These are phyloP conservation scores for Phoma sp. DNA, from an alignment of 2,329 filamentous ascomycete species.

Conservation along the genomic window DNA sequence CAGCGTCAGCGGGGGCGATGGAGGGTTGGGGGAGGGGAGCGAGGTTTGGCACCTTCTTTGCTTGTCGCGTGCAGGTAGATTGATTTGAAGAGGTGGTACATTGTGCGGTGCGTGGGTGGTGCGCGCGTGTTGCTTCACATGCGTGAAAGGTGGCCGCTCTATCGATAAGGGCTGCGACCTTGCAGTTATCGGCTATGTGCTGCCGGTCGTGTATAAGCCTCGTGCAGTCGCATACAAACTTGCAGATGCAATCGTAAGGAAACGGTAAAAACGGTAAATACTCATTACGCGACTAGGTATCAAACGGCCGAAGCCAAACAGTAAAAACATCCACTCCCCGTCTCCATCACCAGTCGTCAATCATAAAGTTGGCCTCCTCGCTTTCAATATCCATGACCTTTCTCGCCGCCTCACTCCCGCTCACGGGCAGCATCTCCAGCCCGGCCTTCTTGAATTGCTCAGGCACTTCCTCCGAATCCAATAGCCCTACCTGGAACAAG, in stretches of 20 bases:
- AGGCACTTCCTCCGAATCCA: constrained; percentile 64
- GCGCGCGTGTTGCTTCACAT: constrained; percentile 7
- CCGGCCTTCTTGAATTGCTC: constrained; percentile 54
- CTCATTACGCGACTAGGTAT: not conserved
- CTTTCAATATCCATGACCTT: constrained; percentile 56
- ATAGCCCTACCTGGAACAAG: constrained; percentile 64
- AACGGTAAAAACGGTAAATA: too few relatives aligned
- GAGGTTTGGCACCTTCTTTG: constrained; percentile 76
- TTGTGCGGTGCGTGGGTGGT: constrained; percentile 47
- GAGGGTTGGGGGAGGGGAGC: not conserved
- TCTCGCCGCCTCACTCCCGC: constrained; percentile 55
- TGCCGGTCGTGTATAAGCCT: constrained; percentile 5
- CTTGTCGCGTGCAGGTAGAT: constrained; percentile 94
- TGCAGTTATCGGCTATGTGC: not conserved
- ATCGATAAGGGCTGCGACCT: constrained; percentile 20
- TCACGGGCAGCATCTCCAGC: constrained; percentile 56
- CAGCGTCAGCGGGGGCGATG: constrained; percentile 15
- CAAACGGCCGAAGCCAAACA: not conserved
- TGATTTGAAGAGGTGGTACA: constrained; percentile 97
- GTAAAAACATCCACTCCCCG: not conserved
- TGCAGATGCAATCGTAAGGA: too few relatives aligned
- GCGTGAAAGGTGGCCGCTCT: constrained; percentile 7
- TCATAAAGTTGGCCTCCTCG: constrained; percentile 55
- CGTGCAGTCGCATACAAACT: too few relatives aligned
- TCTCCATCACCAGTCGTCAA: constrained; percentile 51